Conservation (phyloP, 352 stramenopile species). For the Globisporangium orthogonon region DNA sequence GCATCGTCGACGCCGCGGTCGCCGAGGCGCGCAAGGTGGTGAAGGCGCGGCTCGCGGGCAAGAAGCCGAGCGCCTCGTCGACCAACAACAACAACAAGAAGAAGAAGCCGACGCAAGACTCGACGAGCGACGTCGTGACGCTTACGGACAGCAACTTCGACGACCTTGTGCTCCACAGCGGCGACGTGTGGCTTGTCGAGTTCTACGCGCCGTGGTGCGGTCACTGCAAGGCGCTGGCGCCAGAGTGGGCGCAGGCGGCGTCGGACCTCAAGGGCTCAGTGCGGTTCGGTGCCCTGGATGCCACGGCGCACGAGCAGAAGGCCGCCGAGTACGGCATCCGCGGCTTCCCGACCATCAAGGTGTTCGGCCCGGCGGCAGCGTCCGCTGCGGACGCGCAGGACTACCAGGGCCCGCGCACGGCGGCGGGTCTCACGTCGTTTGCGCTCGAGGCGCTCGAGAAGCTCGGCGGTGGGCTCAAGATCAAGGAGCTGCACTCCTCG, state of each 20-base stretch:
- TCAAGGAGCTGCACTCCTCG: conserved; percentile 72
- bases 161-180: conserved; percentile 86
- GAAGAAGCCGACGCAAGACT: conserved; percentile 30
- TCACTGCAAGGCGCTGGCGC: conserved; percentile 89
- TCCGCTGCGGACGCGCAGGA: conserved; percentile 55
- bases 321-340: conserved; percentile 82
- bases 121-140: conserved; percentile 75
- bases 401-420: conserved; percentile 86
- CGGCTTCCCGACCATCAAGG: conserved; percentile 95
- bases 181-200: conserved; percentile 89
- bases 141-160: conserved; percentile 91
- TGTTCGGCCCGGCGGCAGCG: conserved; percentile 79
- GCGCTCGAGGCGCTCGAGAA: conserved; percentile 66
- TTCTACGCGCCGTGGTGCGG: conserved; percentile 93
- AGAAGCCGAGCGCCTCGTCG: conserved; percentile 26
- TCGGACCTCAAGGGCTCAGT: conserved; percentile 85
- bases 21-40: conserved; percentile 66
- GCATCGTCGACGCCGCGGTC: conserved; percentile 82
- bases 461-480: conserved; percentile 63
- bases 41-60: conserved; percentile 67
- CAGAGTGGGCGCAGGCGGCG: conserved; percentile 89
- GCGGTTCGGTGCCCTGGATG: conserved; percentile 90
- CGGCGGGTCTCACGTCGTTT: conserved; percentile 75
- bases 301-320: conserved; percentile 89
- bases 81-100: conserved; percentile 32